phyloP scores from a whole-genome alignment of 768 basidiomycete genomes.

The Russula vinacea region DNA sequence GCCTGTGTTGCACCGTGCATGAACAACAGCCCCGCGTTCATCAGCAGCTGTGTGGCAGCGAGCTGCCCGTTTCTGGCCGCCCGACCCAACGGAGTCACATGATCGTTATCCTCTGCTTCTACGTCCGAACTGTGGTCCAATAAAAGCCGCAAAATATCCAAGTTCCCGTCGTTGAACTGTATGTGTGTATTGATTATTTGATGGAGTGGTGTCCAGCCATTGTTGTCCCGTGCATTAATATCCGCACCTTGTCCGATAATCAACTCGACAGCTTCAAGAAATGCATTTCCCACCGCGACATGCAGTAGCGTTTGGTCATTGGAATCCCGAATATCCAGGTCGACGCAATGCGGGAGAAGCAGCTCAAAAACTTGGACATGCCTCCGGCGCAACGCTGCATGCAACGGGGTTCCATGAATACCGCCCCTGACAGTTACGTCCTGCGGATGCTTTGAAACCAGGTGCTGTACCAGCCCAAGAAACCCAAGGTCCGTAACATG shows the following conservation, averaged over 20 bases:
- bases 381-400: background rate
- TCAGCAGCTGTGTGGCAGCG: too few species aligned
- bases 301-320: background rate
- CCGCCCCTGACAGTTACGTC: background rate
- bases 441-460: background rate
- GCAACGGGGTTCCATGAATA: background rate
- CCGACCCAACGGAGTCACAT: background rate
- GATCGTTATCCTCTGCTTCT: background rate
- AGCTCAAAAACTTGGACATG: background rate
- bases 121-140: background rate
- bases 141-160: background rate
- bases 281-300: background rate
- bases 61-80: background rate
- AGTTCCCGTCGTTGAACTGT: background rate
- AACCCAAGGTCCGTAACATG: background rate
- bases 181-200: background rate
- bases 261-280: background rate
- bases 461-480: background rate
- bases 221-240: background rate
- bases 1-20: too few species aligned
- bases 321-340: background rate
- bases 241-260: background rate
- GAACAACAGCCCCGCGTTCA: too few species aligned
- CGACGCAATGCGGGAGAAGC: background rate
- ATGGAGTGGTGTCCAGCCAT: background rate